These are phyloP conservation scores for Solanum appendiculatum DNA, from an alignment of 257 asterid species.

Conservation along the genomic window DNA sequence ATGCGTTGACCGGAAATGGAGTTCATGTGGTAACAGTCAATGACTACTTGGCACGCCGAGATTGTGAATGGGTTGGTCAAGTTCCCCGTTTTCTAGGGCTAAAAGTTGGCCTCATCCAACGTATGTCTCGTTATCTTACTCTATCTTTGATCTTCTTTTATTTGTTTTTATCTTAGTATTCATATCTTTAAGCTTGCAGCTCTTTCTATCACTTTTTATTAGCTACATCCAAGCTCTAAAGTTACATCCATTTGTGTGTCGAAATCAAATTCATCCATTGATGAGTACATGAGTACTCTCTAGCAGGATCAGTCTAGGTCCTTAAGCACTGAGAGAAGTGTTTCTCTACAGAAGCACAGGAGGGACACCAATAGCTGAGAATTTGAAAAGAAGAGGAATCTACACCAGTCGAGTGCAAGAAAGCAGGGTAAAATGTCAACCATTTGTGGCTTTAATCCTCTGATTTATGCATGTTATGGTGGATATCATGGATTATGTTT, in stretches of 20 bases:
- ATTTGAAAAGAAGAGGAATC: neutral
- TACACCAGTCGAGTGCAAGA: neutral
- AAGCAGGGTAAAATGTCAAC: neutral
- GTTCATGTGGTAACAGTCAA: conserved; percentile 92
- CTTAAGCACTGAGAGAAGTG: neutral
- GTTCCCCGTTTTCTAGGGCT: conserved; percentile 96
- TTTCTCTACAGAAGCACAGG: neutral
- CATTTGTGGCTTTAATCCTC: neutral
- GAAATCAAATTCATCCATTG: neutral
- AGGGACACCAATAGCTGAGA: neutral
- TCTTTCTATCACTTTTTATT: conserved; percentile 1
- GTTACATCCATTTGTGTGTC: neutral
- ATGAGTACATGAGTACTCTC: neutral
- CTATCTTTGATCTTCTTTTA: neutral
- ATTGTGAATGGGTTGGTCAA: conserved; percentile 99
- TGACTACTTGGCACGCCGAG: conserved; percentile 94
- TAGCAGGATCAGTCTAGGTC: neutral
- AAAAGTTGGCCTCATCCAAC: conserved; percentile 98
- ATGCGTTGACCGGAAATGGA: conserved; percentile 89
- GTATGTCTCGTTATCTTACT: conserved; percentile 41
- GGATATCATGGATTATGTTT: neutral
- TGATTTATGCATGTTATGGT: neutral
- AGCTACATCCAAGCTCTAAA: neutral
- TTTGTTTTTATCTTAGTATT: neutral
- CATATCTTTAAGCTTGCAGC: neutral